A percentile compares a stretch with the other conserved stretches of the same genome.
These are phyloP conservation scores for Tulasnella sp. DNA, from an alignment of 768 basidiomycete genomes.

Conservation along the genomic window DNA sequence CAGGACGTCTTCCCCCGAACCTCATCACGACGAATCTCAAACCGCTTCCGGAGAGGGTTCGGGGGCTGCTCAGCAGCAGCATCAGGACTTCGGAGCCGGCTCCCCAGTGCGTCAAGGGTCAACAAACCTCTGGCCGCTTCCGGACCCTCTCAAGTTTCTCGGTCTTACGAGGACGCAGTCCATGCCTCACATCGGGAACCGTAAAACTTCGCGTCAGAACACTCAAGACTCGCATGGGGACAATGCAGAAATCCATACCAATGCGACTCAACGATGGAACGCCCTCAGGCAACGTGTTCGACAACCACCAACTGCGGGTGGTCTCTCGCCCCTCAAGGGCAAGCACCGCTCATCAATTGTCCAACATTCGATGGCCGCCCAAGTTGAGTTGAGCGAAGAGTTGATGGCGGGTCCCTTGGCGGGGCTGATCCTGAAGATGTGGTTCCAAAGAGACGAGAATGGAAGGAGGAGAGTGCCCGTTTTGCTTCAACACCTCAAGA, in stretches of 20 bases:
- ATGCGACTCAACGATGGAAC: constrained; percentile 1
- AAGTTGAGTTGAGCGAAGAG: constrained; percentile 77
- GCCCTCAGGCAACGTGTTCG: constrained; percentile 4
- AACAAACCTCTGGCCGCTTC: constrained; percentile 18
- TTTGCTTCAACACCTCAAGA: constrained; percentile 73
- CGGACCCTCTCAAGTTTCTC: constrained; percentile 25
- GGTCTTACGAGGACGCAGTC: constrained; percentile 21
- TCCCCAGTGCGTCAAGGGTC: constrained; percentile 18
- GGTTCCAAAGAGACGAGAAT: constrained; percentile 85
- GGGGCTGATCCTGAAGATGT: constrained; percentile 70
- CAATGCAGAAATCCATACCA: not conserved
- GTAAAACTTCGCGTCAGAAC: not conserved
- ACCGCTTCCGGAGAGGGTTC: not conserved
- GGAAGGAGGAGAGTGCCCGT: constrained; percentile 72
- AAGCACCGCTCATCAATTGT: not conserved
- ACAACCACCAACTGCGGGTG: not conserved
- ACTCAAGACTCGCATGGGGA: constrained; percentile 12
- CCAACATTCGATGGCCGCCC: constrained; percentile 20
- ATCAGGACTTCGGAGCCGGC: not conserved
- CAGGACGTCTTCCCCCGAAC: constrained; percentile 20
- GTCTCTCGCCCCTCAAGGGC: not conserved
- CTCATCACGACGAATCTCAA: not conserved
- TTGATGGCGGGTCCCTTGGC: constrained; percentile 77
- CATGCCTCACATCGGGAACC: constrained; percentile 18
- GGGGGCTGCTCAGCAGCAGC: not conserved